Conservation (phyloP, 2,329 filamentous ascomycete species). For the Beauveria sp. region DNA sequence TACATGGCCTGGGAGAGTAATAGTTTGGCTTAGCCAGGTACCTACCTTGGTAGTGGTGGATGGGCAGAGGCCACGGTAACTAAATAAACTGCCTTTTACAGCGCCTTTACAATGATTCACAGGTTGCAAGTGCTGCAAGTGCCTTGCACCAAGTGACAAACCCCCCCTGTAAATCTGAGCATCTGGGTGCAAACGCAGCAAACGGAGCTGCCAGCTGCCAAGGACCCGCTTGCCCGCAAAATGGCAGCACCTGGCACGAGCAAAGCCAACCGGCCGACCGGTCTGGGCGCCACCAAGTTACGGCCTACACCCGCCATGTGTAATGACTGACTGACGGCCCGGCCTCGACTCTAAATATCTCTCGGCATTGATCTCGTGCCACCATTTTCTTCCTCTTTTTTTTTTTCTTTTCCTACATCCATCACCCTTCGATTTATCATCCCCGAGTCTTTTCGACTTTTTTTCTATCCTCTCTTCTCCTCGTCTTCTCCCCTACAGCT, state of each 20-base stretch:
- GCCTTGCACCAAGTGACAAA: neutral
- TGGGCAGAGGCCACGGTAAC: neutral
- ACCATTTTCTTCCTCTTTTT: slow-evolving; percentile 12
- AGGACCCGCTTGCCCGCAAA: neutral
- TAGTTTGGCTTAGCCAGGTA: neutral
- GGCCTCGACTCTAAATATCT: slow-evolving; percentile 16
- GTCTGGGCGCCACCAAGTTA: neutral
- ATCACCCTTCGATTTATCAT: slow-evolving; percentile 8
- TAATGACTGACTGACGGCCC: slow-evolving; percentile 12
- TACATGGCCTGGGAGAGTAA: slow-evolving; percentile 4
- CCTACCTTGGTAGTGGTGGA: neutral
- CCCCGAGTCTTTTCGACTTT: slow-evolving; percentile 2
- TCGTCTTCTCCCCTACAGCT: neutral
- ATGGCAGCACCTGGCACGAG: slow-evolving; percentile 8
- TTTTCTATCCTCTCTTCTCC: neutral
- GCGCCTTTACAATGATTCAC: no score
- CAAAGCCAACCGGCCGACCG: slow-evolving; percentile 8
- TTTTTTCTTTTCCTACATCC: slow-evolving; percentile 11
- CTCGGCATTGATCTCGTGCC: slow-evolving; percentile 9
- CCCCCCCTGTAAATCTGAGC: neutral
- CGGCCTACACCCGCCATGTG: neutral
- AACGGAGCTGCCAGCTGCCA: neutral
- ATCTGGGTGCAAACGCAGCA: neutral
- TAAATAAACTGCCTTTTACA: no score
- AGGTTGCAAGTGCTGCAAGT: neutral